Conservation (phyloP, 1,284 basidiomycete species). For the Vanrija sp. region DNA sequence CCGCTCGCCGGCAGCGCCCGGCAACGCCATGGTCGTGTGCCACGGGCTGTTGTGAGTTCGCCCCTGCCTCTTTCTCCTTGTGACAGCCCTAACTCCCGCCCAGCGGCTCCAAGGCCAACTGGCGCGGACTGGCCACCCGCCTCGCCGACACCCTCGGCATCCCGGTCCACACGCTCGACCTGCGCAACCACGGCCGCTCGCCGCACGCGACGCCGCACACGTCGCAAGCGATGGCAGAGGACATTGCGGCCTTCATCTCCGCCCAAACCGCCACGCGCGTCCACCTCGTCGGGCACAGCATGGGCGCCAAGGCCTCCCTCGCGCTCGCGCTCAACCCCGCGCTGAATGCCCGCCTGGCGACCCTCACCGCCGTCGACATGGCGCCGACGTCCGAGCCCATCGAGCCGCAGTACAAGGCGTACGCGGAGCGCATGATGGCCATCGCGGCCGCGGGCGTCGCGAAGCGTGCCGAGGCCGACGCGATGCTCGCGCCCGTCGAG, state of each 20-base stretch:
- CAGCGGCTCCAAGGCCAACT: conserved; percentile 58
- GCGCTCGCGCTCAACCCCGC: conserved; percentile 50
- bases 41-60: conserved; percentile 51
- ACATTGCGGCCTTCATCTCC: conserved; percentile 50
- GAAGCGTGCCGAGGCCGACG: conserved; percentile 53
- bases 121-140: conserved; percentile 53
- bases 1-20: conserved; percentile 8
- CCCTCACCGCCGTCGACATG: conserved; percentile 56
- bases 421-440: conserved; percentile 53
- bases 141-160: conserved; percentile 51
- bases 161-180: conserved; percentile 55
- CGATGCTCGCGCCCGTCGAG: conserved; percentile 51
- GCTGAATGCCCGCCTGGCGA: conserved; percentile 44
- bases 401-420: conserved; percentile 51
- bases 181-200: conserved; percentile 56
- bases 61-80: neutral
- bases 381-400: conserved; percentile 53
- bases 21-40: conserved; percentile 50
- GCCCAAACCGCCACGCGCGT: conserved; percentile 45
- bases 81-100: neutral
- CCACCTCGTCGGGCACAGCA: conserved; percentile 56
- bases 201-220: conserved; percentile 53
- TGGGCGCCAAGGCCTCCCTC: conserved; percentile 58
- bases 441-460: conserved; percentile 49
- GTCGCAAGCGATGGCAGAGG: conserved; percentile 50